Base-by-base conservation (phyloP, 305 asterid species). In the Fraxinus nigra region DNA sequence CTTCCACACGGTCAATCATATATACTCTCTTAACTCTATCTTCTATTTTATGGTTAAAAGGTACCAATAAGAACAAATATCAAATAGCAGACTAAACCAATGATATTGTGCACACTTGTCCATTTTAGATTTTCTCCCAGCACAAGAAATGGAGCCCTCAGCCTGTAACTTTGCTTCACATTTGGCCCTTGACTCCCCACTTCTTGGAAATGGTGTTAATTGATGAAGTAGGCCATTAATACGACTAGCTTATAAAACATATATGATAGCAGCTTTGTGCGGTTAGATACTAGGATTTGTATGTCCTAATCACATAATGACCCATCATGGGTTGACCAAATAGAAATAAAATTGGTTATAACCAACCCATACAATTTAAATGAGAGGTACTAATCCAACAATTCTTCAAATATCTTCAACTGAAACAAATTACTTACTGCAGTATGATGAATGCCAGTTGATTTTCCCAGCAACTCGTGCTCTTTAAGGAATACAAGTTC, bases 401-500 rank as follows among this genome's bases (percentile, higher is more conserved):
- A 37, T 48, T 72, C 35, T 30, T 32, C 76, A 33, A 72, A 4
- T n/a, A 34, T 18, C 30, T 28, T 32, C 14, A 80, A 73, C 70
- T 73, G 78, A 78, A 73, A 82, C 73, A 61, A 81, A 75, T 43
- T 59, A 87, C 97, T 94, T 88, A 97, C 99, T 51, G 98, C 84
- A 34, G 96, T 94, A 86, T 97, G 99, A 74, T 84, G 95, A 86
- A 97, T 92, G 83, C 99, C 99, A 84, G 98, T 92, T 82, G 99
- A 93, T 90, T 83, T 97, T 59, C 98, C 99, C 81, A 97, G 89
- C 87, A 94, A 78, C 84, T 97, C 99, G 46, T 97, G 99, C 95
- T 97, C 99, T 90, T 92, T 97, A 86, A 97, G 89, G 91, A 94
- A 97, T 84, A 97, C 89, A 83, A 97, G 97, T 90, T 97, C 99